Evolutionary conservation across 768 basidiomycete species (phyloP), one percentile per base, ranked within the genome.

Genomic region (Boletus edulis): DNA sequence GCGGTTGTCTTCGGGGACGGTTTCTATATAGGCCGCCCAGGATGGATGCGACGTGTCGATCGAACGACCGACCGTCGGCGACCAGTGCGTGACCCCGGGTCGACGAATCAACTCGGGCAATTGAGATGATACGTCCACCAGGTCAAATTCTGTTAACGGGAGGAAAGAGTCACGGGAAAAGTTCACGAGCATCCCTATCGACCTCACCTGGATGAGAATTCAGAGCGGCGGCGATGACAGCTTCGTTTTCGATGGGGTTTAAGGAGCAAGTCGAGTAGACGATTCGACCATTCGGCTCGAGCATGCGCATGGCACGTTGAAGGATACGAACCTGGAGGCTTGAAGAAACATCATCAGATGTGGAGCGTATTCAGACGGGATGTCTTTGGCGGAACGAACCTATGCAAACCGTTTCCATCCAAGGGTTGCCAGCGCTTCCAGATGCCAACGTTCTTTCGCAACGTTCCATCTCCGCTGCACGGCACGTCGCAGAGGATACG

Each of bases 241-340:
- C 93, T 70, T 99, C 97, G 67, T 99, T 98, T 73, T 99, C 97
- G 13, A 94, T 81, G 2, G 97, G 97, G 69, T 98, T 98, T 60
- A 98, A 76, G 0, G 95, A 98, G 65, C 97, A 98, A 0, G 97
- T 99, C 6, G 97, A 98, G 69, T 98, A 99, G 17, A 98, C 95
- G 57, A 98, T 88, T 35, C 90, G 85, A 9, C 95, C 96, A n/a
- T 86, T 86, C 12, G 68, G 65, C 57, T 81, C 79, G 39, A 99
- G 81, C 73, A 98, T 81, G 52, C 86, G 84, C 91, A 99, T 97
- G 1, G 88, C 96, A 18, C 97, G 88, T 56, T 88, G 80, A 18
- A 98, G 80, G 61, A 99, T 98, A 18, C 97, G 88, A 39, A 94
- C 76, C 67, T 99, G 97, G 31, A 99, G 78, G 11, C 94, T 98